A percentile compares a stretch with the other conserved stretches of the same genome.
These are phyloP conservation scores for Xanthoconium stramineum DNA, from an alignment of 768 basidiomycete genomes.

Conservation along the genomic window DNA sequence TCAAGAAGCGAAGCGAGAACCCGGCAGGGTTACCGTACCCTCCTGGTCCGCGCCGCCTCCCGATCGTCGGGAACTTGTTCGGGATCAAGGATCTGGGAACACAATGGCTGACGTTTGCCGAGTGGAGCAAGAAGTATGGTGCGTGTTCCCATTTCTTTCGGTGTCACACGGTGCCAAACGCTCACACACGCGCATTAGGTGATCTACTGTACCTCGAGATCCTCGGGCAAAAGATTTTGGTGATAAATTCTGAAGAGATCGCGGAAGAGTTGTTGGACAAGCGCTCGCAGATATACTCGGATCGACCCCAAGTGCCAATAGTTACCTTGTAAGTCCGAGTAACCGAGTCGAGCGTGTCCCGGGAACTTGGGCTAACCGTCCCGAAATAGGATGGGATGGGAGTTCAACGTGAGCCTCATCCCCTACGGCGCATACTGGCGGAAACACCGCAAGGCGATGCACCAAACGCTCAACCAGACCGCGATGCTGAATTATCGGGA, in stretches of 20 bases:
- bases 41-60: conserved; percentile 41
- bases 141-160: no score
- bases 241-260: conserved; percentile 24
- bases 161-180: no score
- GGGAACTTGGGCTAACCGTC: background rate
- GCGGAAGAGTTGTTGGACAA: conserved; percentile 29
- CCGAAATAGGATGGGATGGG: conserved; percentile 33
- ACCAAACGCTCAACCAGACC: conserved; percentile 35
- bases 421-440: conserved; percentile 39
- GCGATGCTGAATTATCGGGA: conserved; percentile 28
- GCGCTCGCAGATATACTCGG: conserved; percentile 27
- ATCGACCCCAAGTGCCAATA: conserved; percentile 25
- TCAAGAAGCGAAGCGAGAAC: conserved; percentile 11
- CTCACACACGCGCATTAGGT: no score
- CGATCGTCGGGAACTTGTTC: conserved; percentile 43
- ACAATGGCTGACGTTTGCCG: conserved; percentile 38
- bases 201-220: conserved; percentile 28
- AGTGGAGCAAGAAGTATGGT: conserved; percentile 45
- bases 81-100: conserved; percentile 39
- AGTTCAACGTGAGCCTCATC: conserved; percentile 35
- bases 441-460: conserved; percentile 34
- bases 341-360: background rate
- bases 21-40: conserved; percentile 30
- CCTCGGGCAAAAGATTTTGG: conserved; percentile 19
- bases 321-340: conserved; percentile 23